Evolutionary conservation across 306 rosid genomes (phyloP), one percentile per base, ranked within the genome.

Genomic region (Pyrus communis): DNA sequence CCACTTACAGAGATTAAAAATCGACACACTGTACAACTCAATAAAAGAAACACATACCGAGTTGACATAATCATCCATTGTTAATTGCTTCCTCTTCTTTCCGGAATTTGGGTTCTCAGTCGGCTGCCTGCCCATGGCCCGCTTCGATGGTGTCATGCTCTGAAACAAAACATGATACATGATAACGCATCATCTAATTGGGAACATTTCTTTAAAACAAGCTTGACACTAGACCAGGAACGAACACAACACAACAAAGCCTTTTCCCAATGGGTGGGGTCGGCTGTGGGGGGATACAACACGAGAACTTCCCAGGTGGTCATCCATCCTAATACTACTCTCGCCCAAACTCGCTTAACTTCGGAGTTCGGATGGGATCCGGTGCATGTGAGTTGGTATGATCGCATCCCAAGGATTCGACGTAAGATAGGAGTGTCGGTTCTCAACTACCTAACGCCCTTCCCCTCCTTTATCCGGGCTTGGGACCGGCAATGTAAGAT

Each of bases 131-230:
- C 93, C 82, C 78, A 82, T 9, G 66, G 85, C 63, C 10, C 99
- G 97, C 85, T 95, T 95, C 27, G 97, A 90, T 9, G 99, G 99
- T 52, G 97, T 89, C 89, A 84, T 75, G 81, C 78, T 86, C 99
- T 95, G 97, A 76, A 78, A 80, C 69, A 81, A 60, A 43, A 21
- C 45, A 70, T 15, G 27, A 42, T 57, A 73, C 38, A 73, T n/a
- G 25, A 13, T 67, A 31, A 55, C 42, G 17, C 61, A 27, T 18
- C 28, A 17, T 13, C 43, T 43, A 43, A 60, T 74, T 42, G 42
- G 57, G 42, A 12, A 28, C 21, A 23, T 22, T 57, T 63, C n/a
- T 63, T 17, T 13, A 7, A 3, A 71, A 57, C 28, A 45, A 73
- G 30, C 31, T 12, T 11, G 75, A 33, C 66, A 58, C n/a, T 45